Conservation (phyloP, 192 early-diverging fungal species). For the Coemansia erecta region DNA sequence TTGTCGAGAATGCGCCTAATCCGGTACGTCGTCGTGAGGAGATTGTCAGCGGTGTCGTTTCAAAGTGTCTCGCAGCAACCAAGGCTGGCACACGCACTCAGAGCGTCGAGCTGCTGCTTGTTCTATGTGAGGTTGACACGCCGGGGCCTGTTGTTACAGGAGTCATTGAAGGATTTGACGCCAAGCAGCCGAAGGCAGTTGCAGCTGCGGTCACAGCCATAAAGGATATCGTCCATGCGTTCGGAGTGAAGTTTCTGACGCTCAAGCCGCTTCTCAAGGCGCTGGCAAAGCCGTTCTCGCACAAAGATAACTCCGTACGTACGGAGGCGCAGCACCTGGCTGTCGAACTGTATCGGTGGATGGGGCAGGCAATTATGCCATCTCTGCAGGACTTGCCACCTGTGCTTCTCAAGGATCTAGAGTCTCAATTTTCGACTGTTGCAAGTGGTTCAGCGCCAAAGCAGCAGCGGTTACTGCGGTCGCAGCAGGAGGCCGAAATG, state of each 20-base stretch:
- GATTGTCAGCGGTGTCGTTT: conserved; percentile 72
- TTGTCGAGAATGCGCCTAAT: conserved; percentile 77
- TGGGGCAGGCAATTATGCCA: conserved; percentile 76
- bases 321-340: conserved; percentile 76
- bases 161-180: conserved; percentile 70
- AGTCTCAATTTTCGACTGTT: conserved; percentile 75
- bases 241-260: conserved; percentile 75
- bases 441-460: conserved; percentile 58
- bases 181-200: conserved; percentile 91
- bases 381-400: conserved; percentile 88
- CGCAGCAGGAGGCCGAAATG: conserved; percentile 68
- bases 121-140: conserved; percentile 86
- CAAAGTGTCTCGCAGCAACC: conserved; percentile 83
- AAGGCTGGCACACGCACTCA: conserved; percentile 77
- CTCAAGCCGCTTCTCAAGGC: conserved; percentile 85
- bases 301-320: conserved; percentile 90
- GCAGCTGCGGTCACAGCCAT: conserved; percentile 65
- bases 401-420: conserved; percentile 90
- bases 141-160: conserved; percentile 82
- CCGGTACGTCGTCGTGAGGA: conserved; percentile 67
- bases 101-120: conserved; percentile 75
- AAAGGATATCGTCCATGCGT: conserved; percentile 65
- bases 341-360: conserved; percentile 91
- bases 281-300: conserved; percentile 87
- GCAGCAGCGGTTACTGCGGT: conserved; percentile 72